Base-by-base conservation (phyloP, 371 early-diverging fungal species). In the Mycotypha africana region DNA sequence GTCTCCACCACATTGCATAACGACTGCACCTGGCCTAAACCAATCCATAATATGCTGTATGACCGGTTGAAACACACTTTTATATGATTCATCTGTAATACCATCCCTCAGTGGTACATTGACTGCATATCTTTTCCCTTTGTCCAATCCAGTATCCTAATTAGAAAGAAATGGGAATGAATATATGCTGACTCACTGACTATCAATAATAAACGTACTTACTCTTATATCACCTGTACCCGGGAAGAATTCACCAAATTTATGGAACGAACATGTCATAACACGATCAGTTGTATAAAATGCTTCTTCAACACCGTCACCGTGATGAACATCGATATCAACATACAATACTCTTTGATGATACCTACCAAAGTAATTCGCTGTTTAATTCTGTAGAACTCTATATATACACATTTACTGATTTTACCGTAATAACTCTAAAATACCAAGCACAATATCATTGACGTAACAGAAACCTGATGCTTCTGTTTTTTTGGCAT, bases 1-100 rank as follows among this genome's bases (percentile, higher is more conserved):
- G 61, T 99, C 99, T 3, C 99, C 97, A 46, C 99, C 99, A 67
- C 97, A 97, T 70, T 99, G 99, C 58, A 99, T 60, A n/a, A 99
- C 95, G 41, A 99, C 84, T 1, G 90, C 99, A 26, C 88, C 88
- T 14, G 99, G 99, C 24, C 84, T 78, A 71, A 89, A 99, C 74
- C 84, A 82, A 25, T 95, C 93, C 78, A 99, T 92, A 12, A 98
- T 89, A 51, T 84, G 77, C 25, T 84, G 76, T 63, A 97, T 85
- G 22, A 97, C 85, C 11, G 95, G 86, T 52, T 88, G 82, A 72
- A 99, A 99, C 10, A 99, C 81, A 42, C 71, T 71, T 51, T 79
- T 62, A 66, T 98, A 99, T 20, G 88, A 83, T 26, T 85, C 88
- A 70, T 99, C 99, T 53, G 96, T 92, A 43, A 99, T 97, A 10